Percentiles rank a stretch among this genome's conserved stretches.
These are phyloP conservation scores for Pseudevernia furfuracea DNA, from an alignment of 495 filamentous ascomycete species.

Conservation along the genomic window DNA sequence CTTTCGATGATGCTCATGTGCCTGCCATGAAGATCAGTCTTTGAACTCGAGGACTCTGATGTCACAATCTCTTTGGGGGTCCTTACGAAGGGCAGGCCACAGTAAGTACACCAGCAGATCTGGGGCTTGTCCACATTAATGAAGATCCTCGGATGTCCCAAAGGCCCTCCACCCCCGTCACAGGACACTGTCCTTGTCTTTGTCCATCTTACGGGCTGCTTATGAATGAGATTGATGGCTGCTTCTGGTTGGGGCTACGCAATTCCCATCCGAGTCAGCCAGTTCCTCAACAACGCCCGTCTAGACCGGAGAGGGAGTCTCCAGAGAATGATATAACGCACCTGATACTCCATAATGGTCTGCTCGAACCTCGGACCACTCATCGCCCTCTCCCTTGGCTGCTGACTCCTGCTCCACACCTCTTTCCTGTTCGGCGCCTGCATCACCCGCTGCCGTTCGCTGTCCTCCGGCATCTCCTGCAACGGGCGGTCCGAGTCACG, in stretches of 20 bases:
- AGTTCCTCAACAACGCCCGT: background rate
- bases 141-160: conserved; percentile 86
- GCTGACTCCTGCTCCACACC: conserved; percentile 79
- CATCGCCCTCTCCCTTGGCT: conserved; percentile 74
- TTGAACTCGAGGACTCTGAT: background rate
- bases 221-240: conserved; percentile 92
- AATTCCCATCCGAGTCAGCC: conserved; percentile 1
- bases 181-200: conserved; percentile 74
- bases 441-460: conserved; percentile 49
- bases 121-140: conserved; percentile 98
- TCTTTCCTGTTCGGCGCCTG: conserved; percentile 82
- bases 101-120: conserved; percentile 85
- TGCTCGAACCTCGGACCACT: conserved; percentile 91
- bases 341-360: conserved; percentile 84
- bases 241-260: conserved; percentile 73
- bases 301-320: background rate
- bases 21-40: conserved; percentile 41
- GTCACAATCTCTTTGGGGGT: background rate
- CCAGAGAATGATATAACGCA: conserved; percentile 37
- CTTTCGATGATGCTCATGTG: conserved; percentile 75
- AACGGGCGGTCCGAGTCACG: conserved; percentile 39
- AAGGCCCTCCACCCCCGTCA: conserved; percentile 87
- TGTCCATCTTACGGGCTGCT: conserved; percentile 87
- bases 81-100: conserved; percentile 90
- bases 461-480: conserved; percentile 53